Base-by-base conservation (phyloP, 352 stramenopile species). In the Globisporangium sylvaticum region DNA sequence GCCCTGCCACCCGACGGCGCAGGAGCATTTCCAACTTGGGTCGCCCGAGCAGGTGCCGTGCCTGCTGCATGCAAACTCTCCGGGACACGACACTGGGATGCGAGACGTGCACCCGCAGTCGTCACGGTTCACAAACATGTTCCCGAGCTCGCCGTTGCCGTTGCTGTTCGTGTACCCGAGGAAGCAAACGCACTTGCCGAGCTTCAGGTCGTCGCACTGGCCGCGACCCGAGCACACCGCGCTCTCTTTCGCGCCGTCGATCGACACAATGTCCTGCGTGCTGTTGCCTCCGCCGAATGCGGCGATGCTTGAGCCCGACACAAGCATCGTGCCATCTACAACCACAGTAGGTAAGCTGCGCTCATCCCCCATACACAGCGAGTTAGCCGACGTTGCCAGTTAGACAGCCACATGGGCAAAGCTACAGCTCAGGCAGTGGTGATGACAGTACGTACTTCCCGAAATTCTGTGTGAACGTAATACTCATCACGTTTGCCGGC, bases 401-500 rank as follows among this genome's bases (percentile, higher is more conserved):
- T 14, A 14, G 29, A 58, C n/a, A 0, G 8, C 9, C 15, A 48
- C 15, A n/a, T 2, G 15, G 18, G 15, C 4, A n/a, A 9, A 48
- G 15, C 39, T 20, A 48, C 15, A 48, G 15, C 8, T 18, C 1
- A 48, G 37, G 37, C 6, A 15, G 9, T 39, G 10, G 37, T 20
- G 12, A 20, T 42, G 15, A 48, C 15, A n/a, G 4, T 3, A 88
- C 83, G 18, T 85, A 91, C 85, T 87, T 85, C 46, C 79, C 83
- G 74, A 92, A 94, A 67, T 94, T 84, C 62, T 91, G 83, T 1
- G 79, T 94, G 65, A 94, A 94, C 31, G 81, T 91, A 44, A 94
- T 62, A 22, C 73, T 78, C 55, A 87, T 88, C 48, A 83, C 69
- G 59, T 92, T 94, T 32, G 73, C 64, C 2, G 83, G 86, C 0